Base-by-base conservation (phyloP, 305 asterid genomes). In the Lippia alba region DNA sequence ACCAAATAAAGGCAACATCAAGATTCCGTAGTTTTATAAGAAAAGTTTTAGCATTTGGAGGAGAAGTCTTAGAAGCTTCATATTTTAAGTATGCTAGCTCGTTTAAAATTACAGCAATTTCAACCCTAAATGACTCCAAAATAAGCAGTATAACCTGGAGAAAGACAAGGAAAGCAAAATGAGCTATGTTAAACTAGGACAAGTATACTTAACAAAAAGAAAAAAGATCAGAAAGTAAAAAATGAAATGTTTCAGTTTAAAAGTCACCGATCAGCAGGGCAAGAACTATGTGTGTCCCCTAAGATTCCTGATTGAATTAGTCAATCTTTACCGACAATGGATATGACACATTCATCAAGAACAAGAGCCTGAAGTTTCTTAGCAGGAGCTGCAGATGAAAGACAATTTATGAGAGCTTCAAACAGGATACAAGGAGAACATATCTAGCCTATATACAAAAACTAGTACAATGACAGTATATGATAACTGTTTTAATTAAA, bases 61-160 rank as follows among this genome's bases (percentile, higher is more conserved):
- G 64, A 68, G 89, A 73, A 74, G 61, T 76, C 71, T 81, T 76
- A 56, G 92, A 76, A 60, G 85, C 87, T 79, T 85, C 96, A 79
- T 90, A 88, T 72, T 91, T 94, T 58, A 90, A 69, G 77, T 87
- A 86, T 44, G 97, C 98, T 64, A 94, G 80, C 72, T 94, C 98
- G 70, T 94, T 94, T 56, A 94, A 84, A 65, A 89, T 83, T 79
- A 94, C 96, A 71, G 91, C 98, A 75, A 90, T 84, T 86, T 94
- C 99, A 70, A 94, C 90, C 80, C 98, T 86, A 12, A 97, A 84
- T 74, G 99, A 82, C 83, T 86, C 99, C 85, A 90, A 75, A 55
- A 94, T 88, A 68, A 94, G 97, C 77, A 90, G 78, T 75, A 89
- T 73, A 78, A 92, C 86, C 99, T 94, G 88, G 61, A 76, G 61